Evolutionary conservation across 1,284 basidiomycete species (phyloP).

Genomic region (Irpex sp.): DNA sequence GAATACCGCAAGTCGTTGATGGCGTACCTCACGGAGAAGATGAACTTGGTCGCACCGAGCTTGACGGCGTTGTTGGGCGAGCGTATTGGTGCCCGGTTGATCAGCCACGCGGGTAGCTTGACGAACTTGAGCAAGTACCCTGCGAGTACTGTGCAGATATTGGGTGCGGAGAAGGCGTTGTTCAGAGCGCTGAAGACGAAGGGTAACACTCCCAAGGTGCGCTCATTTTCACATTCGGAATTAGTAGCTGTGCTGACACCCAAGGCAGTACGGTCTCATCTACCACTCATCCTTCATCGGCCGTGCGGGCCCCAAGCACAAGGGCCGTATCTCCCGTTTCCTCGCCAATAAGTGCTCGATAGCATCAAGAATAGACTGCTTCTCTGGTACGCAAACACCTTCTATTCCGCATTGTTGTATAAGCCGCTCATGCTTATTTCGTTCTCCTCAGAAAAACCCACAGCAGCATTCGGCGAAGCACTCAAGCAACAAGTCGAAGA

Average conservation of each 20-base stretch:
- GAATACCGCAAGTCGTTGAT: constrained; percentile 94
- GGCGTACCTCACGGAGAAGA: constrained; percentile 92
- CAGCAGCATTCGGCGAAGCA: constrained; percentile 93
- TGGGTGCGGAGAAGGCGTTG: constrained; percentile 97
- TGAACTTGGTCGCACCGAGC: constrained; percentile 97
- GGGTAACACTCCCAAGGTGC: constrained; percentile 95
- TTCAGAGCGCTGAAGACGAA: constrained; percentile 99
- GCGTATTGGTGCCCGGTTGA: constrained; percentile 91
- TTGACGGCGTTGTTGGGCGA: constrained; percentile 94
- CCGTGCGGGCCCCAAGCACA: constrained; percentile 92
- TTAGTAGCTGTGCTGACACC: background rate
- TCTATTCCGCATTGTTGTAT: background rate
- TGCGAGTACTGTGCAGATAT: constrained; percentile 96
- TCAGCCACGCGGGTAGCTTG: constrained; percentile 96
- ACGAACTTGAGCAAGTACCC: constrained; percentile 99
- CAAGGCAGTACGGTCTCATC: constrained; percentile 79
- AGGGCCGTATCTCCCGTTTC: constrained; percentile 97
- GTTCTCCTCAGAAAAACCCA: constrained; percentile 66
- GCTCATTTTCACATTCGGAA: constrained; percentile 6
- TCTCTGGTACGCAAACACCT: constrained; percentile 57
- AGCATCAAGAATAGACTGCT: constrained; percentile 97
- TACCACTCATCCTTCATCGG: constrained; percentile 97
- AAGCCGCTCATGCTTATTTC: background rate
- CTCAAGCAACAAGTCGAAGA: constrained; percentile 95
- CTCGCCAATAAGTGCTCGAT: constrained; percentile 99